Conservation (phyloP, 768 basidiomycete genomes). For the Crepidotus variabilis region DNA sequence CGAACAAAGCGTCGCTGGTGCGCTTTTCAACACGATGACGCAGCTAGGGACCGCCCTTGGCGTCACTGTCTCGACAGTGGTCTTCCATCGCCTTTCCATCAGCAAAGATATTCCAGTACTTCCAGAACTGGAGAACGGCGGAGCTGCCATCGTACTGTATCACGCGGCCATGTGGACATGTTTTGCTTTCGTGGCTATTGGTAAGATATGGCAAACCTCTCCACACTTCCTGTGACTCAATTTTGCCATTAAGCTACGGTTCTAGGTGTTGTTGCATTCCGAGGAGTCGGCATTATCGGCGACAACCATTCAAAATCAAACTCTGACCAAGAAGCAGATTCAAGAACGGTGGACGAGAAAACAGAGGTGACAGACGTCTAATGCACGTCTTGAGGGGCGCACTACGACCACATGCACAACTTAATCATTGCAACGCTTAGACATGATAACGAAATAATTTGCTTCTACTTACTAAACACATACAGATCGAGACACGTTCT, state of each 20-base stretch:
- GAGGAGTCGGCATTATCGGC: constrained; percentile 27
- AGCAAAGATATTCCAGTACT: constrained; percentile 19
- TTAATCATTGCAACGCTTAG: too few relatives aligned
- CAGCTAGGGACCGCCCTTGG: constrained; percentile 74
- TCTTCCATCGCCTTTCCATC: constrained; percentile 50
- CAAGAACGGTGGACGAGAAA: too few relatives aligned
- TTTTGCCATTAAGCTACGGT: constrained; percentile 14
- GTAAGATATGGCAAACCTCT: constrained; percentile 30
- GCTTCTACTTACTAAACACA: too few relatives aligned
- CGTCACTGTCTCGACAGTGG: constrained; percentile 67
- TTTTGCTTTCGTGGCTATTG: constrained; percentile 58
- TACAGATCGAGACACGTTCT: too few relatives aligned
- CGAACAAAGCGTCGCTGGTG: constrained; percentile 76
- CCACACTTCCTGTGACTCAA: background rate
- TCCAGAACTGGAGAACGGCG: constrained; percentile 8
- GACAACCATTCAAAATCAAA: background rate
- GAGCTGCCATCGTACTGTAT: constrained; percentile 49
- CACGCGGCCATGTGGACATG: constrained; percentile 61
- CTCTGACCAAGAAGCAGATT: too few relatives aligned
- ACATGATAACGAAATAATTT: too few relatives aligned
- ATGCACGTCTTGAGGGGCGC: too few relatives aligned
- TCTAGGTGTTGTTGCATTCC: constrained; percentile 22
- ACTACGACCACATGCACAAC: too few relatives aligned
- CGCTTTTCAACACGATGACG: constrained; percentile 75
- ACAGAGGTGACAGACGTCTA: too few relatives aligned